Conservation (phyloP, 768 basidiomycete genomes). For the Russula virescens region DNA sequence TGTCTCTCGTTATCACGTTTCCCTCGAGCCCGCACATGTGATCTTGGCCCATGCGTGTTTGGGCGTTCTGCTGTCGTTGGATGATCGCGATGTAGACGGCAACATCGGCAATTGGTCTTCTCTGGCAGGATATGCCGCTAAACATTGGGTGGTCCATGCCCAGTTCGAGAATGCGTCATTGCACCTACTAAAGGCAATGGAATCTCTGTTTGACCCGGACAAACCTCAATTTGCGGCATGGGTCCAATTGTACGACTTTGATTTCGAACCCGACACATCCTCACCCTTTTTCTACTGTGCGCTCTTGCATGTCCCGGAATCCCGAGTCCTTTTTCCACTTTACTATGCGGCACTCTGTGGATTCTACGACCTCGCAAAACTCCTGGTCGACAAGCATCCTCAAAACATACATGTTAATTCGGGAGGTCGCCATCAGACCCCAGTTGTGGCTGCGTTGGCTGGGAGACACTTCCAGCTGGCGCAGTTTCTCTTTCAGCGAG, state of each 20-base stretch:
- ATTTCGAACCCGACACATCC: not conserved
- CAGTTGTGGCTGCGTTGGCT: not conserved
- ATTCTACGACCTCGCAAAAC: not conserved
- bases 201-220: not conserved
- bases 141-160: not conserved
- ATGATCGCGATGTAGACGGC: not conserved
- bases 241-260: not conserved
- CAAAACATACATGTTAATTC: not conserved
- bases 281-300: not conserved
- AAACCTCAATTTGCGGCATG: not conserved
- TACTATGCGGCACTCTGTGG: not conserved
- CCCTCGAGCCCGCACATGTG: not conserved
- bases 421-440: not conserved
- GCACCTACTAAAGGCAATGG: not conserved
- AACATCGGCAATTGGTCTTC: not conserved
- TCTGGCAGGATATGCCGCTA: not conserved
- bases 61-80: not conserved
- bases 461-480: not conserved
- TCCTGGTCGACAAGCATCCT: not conserved
- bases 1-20: not conserved
- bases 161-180: not conserved
- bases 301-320: fast-evolving
- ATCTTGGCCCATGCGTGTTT: not conserved
- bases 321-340: not conserved
- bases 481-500: not conserved